Evolutionary conservation across 1,139 yeast genomes (phyloP), one percentile per base, ranked within the genome.

Genomic region (Diutina ranongensis): DNA sequence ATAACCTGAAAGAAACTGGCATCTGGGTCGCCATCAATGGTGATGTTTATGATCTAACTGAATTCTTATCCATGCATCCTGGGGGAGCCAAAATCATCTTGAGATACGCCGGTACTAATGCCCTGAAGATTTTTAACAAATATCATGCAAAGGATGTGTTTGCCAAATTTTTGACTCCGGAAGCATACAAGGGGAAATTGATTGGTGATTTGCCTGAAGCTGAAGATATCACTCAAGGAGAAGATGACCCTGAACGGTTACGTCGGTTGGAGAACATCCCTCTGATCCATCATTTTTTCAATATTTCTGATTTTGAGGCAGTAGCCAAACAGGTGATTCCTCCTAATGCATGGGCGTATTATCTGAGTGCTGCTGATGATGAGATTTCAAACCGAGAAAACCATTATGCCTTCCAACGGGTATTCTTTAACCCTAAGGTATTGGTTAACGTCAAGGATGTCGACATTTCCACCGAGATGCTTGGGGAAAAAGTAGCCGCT

Each of bases 401-500:
- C 50, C 63, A 57, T 44, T 58, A 58, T 47, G 64, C 67, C 3
- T 57, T 60, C 45, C 60, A 58, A 33, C 52, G 68, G 40, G 57
- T 63, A 19, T 62, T 60, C 48, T 64, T 74, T 52, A 64, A 74
- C 45, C 76, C 78, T 18, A 60, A 65, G 40, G 70, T 71, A 40
- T 56, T 73, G 55, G 59, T 62, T 13, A 72, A 73, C 48, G 74
- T 41, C 46, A 19, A 33, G 7, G 46, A 41, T 34, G 49, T 50
- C 25, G 52, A 50, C 18, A 38, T 38, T 15, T 22, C 74, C 4
- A 77, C 86, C 4, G 62, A 67, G 3, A 64, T 80, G 61, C 60
- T 76, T 22, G 83, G 83, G 13, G 53, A 63, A 33, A 58, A 65
- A 38, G 66, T 76, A 1, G 64, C 67, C 27, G 65, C 62, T 16